Evolutionary conservation across 164 flowering plant genomes (phyloP).

Genomic region (Litsea cubeba): DNA sequence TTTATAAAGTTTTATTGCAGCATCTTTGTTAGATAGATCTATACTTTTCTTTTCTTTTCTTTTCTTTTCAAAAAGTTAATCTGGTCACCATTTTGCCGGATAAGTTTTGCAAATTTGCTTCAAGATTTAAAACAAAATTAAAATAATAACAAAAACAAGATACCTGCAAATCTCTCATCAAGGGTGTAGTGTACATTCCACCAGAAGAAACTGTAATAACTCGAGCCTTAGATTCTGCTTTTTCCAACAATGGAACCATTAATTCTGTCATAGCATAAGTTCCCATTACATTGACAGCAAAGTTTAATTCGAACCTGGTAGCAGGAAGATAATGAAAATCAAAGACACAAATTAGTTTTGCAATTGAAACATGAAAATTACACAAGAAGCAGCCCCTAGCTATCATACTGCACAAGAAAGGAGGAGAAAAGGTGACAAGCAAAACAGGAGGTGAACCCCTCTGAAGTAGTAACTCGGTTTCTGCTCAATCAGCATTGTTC

Average conservation of each 20-base stretch:
- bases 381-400: not conserved
- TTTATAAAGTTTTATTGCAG: no score
- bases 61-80: no score
- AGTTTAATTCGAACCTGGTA: slow-evolving; percentile 71
- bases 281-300: slow-evolving; percentile 85
- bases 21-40: no score
- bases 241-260: slow-evolving; percentile 78
- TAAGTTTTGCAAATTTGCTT: not conserved
- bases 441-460: slow-evolving; percentile 51
- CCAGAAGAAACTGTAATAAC: slow-evolving; percentile 93
- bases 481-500: slow-evolving; percentile 86
- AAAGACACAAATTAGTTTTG: slow-evolving; percentile 15
- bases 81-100: slow-evolving; percentile 4
- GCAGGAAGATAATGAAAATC: not conserved
- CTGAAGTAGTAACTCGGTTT: slow-evolving; percentile 55
- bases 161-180: slow-evolving; percentile 80
- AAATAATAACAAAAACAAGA: not conserved
- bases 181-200: slow-evolving; percentile 81
- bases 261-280: slow-evolving; percentile 71
- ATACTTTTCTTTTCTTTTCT: no score
- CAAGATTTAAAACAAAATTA: not conserved
- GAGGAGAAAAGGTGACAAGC: not conserved
- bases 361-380: not conserved
- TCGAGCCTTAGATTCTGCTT: slow-evolving; percentile 86
- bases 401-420: not conserved